A percentile compares a stretch with the other conserved stretches of the same genome.
Evolutionary conservation across 768 basidiomycete species (phyloP).

Genomic region (Hirschioporus abietinus): DNA sequence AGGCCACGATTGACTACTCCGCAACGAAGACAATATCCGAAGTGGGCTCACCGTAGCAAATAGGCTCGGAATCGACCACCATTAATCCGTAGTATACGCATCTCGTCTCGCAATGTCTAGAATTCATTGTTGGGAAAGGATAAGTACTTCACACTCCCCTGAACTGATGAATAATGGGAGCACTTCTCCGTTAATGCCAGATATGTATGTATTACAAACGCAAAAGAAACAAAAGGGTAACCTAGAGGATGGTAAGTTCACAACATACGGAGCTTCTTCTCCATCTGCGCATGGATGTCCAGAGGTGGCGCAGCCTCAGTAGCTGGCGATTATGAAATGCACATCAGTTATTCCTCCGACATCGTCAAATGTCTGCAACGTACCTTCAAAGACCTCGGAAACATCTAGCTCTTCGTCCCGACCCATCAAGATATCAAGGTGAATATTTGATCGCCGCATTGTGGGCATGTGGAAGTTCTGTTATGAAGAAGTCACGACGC

Average conservation of each 20-base stretch:
- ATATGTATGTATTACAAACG: neutral
- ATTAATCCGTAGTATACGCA: too few species aligned
- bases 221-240: neutral
- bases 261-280: conserved; percentile 50
- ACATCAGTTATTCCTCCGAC: neutral
- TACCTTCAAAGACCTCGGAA: conserved; percentile 76
- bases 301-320: conserved; percentile 44
- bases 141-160: too few species aligned
- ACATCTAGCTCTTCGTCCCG: conserved; percentile 80
- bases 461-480: conserved; percentile 67
- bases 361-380: conserved; percentile 15
- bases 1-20: too few species aligned
- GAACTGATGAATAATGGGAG: too few species aligned
- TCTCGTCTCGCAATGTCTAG: too few species aligned
- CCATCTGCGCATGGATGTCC: conserved; percentile 64
- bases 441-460: conserved; percentile 67
- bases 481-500: neutral
- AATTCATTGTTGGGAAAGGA: too few species aligned
- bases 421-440: conserved; percentile 91
- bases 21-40: too few species aligned
- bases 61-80: too few species aligned
- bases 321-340: conserved; percentile 32
- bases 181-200: too few species aligned
- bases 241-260: neutral
- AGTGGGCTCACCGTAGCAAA: too few species aligned